These are phyloP conservation scores for apple (Malus domestica) DNA, from an alignment of 306 rosid genomes.

Conservation along the genomic window DNA sequence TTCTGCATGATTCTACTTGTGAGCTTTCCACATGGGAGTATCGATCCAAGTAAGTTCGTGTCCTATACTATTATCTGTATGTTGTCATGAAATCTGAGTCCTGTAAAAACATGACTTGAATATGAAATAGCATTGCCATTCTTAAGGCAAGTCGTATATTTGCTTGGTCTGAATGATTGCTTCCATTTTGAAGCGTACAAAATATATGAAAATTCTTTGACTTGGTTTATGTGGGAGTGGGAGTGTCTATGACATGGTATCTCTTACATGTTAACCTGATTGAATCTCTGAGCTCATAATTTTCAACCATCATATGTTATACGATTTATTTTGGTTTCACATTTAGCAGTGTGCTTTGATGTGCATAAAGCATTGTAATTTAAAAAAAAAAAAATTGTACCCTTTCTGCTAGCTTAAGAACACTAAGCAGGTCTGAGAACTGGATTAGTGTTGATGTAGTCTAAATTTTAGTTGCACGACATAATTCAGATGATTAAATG, in stretches of 20 bases:
- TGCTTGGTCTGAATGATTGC: not conserved
- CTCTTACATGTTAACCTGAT: not conserved
- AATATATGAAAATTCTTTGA: not conserved
- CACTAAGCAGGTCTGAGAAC: not conserved
- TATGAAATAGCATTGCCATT: conserved; percentile 1
- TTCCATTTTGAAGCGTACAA: not conserved
- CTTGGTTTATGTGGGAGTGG: not conserved
- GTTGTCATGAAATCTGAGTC: conserved; percentile 6
- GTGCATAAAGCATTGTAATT: not conserved
- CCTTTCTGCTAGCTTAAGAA: not conserved
- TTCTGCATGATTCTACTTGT: conserved; percentile 97
- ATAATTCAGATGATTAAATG: conserved; percentile 3
- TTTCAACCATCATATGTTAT: not conserved
- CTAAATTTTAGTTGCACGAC: conserved; percentile 10
- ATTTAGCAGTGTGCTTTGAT: not conserved
- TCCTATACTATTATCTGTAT: conserved; percentile 6
- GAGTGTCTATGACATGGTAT: not conserved
- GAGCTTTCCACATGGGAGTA: conserved; percentile 88
- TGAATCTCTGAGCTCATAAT: not conserved
- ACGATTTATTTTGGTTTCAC: not conserved
- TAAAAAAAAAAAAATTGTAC: not conserved
- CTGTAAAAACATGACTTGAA: conserved; percentile 5
- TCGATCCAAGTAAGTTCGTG: conserved; percentile 82
- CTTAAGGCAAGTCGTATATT: not conserved
- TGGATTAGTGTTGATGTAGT: not conserved